Conservation (phyloP, 805 yeast genomes). For the Nakazawaea anatomiae region DNA sequence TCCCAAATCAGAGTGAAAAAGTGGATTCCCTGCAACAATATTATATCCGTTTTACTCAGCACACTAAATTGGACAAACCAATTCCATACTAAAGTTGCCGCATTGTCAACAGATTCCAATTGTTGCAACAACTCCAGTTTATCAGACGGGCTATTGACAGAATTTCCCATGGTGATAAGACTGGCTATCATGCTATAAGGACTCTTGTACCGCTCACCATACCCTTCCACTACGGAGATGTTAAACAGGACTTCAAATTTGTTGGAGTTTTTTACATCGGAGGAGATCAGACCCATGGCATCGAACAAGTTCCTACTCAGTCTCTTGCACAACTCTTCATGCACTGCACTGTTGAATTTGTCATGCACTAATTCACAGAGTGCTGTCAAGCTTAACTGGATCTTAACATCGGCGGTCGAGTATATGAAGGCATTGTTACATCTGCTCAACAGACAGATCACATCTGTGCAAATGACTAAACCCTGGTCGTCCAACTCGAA, state of each 20-base stretch:
- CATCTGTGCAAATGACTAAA: background rate
- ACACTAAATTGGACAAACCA: background rate
- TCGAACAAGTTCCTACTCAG: constrained; percentile 1
- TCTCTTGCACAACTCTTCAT: background rate
- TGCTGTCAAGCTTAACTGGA: background rate
- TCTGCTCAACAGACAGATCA: background rate
- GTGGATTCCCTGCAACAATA: constrained; percentile 1
- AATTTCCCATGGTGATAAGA: constrained; percentile 2
- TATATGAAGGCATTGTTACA: background rate
- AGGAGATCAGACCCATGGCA: constrained; percentile 1
- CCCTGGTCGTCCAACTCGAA: background rate
- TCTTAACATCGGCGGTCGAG: background rate
- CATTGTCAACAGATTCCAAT: background rate
- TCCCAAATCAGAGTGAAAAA: constrained; percentile 3
- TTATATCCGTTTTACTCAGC: background rate
- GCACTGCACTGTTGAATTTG: background rate
- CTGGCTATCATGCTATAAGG: background rate
- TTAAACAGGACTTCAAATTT: background rate
- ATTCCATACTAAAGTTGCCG: background rate
- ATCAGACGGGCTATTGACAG: background rate
- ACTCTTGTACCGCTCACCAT: background rate
- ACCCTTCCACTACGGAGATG: background rate
- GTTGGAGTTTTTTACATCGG: constrained; percentile 1
- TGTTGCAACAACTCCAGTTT: background rate
- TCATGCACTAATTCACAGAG: background rate